phyloP scores from a whole-genome alignment of 169 alveolate species.

The Sarcocystis neurona region DNA sequence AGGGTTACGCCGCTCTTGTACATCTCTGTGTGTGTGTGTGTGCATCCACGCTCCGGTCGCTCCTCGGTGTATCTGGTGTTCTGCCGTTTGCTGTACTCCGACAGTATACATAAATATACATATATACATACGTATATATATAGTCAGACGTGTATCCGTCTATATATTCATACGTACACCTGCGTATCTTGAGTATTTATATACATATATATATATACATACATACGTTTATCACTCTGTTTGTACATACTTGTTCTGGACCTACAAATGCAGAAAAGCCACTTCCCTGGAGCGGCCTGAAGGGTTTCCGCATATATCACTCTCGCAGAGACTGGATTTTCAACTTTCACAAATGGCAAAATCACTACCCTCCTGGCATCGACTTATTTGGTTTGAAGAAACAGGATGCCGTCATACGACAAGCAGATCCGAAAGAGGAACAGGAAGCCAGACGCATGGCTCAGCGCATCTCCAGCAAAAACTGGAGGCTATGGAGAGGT shows the following conservation, averaged over 20 bases:
- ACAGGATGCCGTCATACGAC: background rate
- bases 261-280: background rate
- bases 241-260: background rate
- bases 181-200: background rate
- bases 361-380: background rate
- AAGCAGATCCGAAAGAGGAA: background rate
- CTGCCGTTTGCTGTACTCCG: no score
- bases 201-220: background rate
- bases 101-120: background rate
- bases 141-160: background rate
- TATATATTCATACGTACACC: background rate
- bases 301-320: background rate
- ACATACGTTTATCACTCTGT: background rate
- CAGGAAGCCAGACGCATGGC: conserved; percentile 18
- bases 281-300: background rate
- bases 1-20: background rate
- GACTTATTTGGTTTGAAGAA: background rate
- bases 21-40: background rate
- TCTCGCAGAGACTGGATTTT: conserved; percentile 6
- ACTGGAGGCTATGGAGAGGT: background rate
- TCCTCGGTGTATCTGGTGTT: no score
- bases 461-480: background rate
- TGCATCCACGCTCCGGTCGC: no score
- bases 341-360: background rate
- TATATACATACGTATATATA: background rate